Conservation (phyloP, 371 early-diverging fungal species). For the Phascolomyces articulosus region DNA sequence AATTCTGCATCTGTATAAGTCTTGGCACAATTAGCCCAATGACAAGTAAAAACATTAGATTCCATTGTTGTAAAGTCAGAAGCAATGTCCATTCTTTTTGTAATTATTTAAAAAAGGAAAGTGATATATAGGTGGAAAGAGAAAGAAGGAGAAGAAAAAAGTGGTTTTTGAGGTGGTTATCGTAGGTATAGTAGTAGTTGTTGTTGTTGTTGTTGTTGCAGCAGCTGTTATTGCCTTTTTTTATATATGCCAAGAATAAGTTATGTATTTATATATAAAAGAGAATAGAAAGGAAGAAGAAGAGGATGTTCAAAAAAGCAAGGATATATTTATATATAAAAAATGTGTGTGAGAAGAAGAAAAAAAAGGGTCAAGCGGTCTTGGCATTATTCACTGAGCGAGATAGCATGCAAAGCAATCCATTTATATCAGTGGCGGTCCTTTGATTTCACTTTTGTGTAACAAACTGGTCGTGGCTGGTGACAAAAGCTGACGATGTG, state of each 20-base stretch:
- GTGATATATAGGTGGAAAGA: neutral
- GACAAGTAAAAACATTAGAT: constrained; percentile 29
- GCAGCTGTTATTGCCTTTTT: neutral
- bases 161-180: neutral
- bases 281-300: too few species aligned
- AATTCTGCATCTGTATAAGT: constrained; percentile 76
- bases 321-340: neutral
- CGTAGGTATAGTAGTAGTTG: too few species aligned
- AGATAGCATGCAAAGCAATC: too few species aligned
- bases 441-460: neutral
- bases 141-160: neutral
- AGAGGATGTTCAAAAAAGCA: too few species aligned
- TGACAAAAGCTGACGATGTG: neutral
- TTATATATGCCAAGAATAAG: neutral
- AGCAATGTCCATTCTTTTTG: neutral
- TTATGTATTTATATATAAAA: neutral
- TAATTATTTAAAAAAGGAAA: neutral
- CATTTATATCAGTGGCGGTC: neutral
- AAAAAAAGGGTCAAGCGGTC: constrained; percentile 6
- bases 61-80: constrained; percentile 3
- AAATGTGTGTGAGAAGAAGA: neutral
- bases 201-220: too few species aligned
- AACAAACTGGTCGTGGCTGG: neutral
- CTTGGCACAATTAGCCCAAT: constrained; percentile 51
- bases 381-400: constrained; percentile 72